Conservation (phyloP, 176 grass and related monocot genomes). For the Stipa capillata region DNA sequence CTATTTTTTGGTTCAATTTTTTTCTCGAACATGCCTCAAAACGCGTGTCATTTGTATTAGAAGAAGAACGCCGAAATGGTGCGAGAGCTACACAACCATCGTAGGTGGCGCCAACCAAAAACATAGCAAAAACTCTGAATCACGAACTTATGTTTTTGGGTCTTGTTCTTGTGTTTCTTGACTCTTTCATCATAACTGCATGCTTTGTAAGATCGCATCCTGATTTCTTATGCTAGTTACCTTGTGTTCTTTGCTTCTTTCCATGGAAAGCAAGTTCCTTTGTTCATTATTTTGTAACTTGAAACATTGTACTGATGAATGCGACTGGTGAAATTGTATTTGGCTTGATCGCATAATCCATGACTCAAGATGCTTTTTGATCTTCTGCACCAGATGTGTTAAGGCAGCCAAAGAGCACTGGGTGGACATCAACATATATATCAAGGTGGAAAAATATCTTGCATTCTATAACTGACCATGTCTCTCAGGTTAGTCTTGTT, state of each 20-base stretch:
- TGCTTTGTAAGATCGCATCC: not conserved
- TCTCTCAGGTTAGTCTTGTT: conserved; percentile 52
- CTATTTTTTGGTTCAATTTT: not conserved
- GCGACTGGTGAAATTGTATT: not conserved
- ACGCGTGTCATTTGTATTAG: too few species aligned
- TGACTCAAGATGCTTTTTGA: not conserved
- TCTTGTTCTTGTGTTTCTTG: not conserved
- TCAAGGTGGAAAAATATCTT: conserved; percentile 66
- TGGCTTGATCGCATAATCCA: not conserved
- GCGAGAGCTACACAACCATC: too few species aligned
- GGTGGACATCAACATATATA: conserved; percentile 34
- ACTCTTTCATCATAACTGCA: not conserved
- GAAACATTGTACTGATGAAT: not conserved
- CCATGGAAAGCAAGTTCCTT: not conserved
- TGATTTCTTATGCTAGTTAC: not conserved
- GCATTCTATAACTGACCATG: conserved; percentile 71
- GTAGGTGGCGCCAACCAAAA: too few species aligned
- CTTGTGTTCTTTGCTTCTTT: not conserved
- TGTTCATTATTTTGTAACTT: not conserved
- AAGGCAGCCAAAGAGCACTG: not conserved
- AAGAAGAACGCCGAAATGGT: too few species aligned
- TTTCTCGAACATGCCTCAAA: too few species aligned
- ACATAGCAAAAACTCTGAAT: too few species aligned
- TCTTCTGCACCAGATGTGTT: not conserved
- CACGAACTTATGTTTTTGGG: not conserved